Conservation (phyloP, 2,329 filamentous ascomycete species). For the Pleurostoma richardsiae region DNA sequence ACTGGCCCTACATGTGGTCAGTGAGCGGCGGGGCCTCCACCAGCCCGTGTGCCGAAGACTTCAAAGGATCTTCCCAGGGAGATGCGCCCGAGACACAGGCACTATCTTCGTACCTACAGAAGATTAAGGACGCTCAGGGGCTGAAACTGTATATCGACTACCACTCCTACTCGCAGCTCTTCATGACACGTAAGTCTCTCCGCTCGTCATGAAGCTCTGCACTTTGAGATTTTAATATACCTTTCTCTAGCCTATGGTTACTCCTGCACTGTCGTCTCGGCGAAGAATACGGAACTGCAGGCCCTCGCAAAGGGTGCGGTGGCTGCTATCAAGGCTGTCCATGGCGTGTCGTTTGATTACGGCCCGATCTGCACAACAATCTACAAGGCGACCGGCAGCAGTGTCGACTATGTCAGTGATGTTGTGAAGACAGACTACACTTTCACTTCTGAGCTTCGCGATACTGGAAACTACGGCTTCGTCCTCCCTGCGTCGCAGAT, state of each 20-base stretch:
- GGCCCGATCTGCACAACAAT: conserved; percentile 56
- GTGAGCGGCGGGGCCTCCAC: conserved; percentile 43
- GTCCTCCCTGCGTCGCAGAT: conserved; percentile 37
- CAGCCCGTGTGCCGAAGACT: conserved; percentile 45
- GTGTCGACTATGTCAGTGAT: conserved; percentile 39
- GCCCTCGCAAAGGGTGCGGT: conserved; percentile 41
- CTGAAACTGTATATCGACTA: conserved; percentile 38
- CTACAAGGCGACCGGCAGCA: conserved; percentile 47
- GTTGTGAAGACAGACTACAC: conserved; percentile 33
- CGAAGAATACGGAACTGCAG: conserved; percentile 42
- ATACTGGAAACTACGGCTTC: conserved; percentile 32
- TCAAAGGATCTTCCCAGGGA: conserved; percentile 33
- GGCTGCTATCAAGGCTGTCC: conserved; percentile 40
- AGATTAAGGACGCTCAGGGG: conserved; percentile 15
- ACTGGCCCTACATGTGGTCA: conserved; percentile 53
- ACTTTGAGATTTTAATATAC: conserved; percentile 19
- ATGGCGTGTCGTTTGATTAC: conserved; percentile 32
- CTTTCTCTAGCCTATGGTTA: conserved; percentile 60
- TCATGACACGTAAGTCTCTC: conserved; percentile 32
- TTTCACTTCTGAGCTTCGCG: conserved; percentile 34
- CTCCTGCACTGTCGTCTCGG: conserved; percentile 41
- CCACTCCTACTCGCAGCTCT: conserved; percentile 37
- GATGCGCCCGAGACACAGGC: conserved; percentile 43
- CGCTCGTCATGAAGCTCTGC: too few species aligned
- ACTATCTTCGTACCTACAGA: conserved; percentile 30